Base-by-base conservation (phyloP, 1,284 basidiomycete genomes). In the Moesziomyces parantarcticus region DNA sequence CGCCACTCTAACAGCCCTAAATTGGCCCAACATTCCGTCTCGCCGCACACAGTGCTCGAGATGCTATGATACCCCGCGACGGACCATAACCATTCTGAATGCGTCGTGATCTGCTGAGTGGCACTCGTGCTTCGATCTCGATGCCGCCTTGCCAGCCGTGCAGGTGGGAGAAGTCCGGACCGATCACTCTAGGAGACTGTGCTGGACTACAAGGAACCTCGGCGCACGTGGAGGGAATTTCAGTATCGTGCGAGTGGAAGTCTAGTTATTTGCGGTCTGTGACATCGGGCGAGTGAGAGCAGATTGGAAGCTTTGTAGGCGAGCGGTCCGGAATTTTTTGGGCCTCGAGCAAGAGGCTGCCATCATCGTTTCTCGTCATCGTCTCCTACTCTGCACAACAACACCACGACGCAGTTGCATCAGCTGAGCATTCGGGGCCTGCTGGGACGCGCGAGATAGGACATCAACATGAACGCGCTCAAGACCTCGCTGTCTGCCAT, bases 191-290 rank as follows among this genome's bases (percentile, higher is more conserved):
- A 14, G 20, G 1, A 25, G 13, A 2, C 14, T 18, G 34, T 13
- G 34, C 16, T 14, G 48, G 23, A 21, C 18, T 21, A 44, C 26
- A 23, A 45, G 39, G 5, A 36, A 4, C 29, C 42, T 42, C 40
- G 21, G 16, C 16, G 20, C 20, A 21, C 21, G 1, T 25, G 32
- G 18, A 49, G 9, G 8, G 4, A 36, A 32, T 11, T 10, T 18
- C 20, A 14, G 29, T 63, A 40, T 41, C 64, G 64, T 60, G 58
- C 64, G 64, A 66, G 46, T 60, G 50, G 58, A 66, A 59, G 57
- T 50, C 56, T 20, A 25, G 13, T 39, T 50, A 40, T 50, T 47
- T 26, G 40, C 39, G 34, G 11, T 10, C 34, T 36, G 34, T 36
- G 34, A 36, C 26, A 29, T 29, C 26, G 26, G 26, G 26, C 26